Percentiles rank a stretch among this genome's conserved stretches.
Evolutionary conservation across 805 yeast species (phyloP).

Genomic region (Scheffersomyces coipomensis): DNA sequence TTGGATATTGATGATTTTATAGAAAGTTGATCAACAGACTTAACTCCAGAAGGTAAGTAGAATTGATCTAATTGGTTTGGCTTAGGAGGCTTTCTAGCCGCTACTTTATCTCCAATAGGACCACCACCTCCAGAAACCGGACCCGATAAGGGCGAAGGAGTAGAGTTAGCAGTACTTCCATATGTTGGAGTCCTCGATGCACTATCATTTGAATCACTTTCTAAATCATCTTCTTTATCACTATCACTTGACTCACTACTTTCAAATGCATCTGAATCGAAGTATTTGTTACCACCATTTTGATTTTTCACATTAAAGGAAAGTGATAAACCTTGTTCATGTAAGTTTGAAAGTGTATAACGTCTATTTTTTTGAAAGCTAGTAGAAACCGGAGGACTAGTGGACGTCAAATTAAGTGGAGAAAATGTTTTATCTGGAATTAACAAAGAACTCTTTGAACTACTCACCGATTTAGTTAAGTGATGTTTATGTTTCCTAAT

Average conservation of each 20-base stretch:
- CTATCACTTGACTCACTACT: conserved; percentile 13
- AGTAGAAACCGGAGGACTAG: conserved; percentile 14
- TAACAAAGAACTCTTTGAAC: conserved; percentile 1
- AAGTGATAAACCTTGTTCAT: conserved; percentile 64
- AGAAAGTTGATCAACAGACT: conserved; percentile 27
- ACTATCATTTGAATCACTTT: conserved; percentile 4
- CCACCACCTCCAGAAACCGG: not conserved
- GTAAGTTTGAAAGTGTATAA: conserved; percentile 61
- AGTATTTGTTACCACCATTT: conserved; percentile 25
- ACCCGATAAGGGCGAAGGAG: not conserved
- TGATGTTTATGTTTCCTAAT: conserved; percentile 1
- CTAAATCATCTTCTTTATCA: conserved; percentile 18
- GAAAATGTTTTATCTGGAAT: conserved; percentile 16
- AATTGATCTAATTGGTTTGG: not conserved
- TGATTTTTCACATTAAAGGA: conserved; percentile 73
- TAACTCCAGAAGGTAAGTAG: not conserved
- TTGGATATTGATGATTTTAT: conserved; percentile 33
- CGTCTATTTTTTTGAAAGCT: conserved; percentile 31
- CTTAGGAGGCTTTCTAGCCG: not conserved
- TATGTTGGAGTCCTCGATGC: not conserved
- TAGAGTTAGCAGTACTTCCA: not conserved
- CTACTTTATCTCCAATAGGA: not conserved
- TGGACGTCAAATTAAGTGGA: conserved; percentile 20
- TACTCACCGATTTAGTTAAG: conserved; percentile 1
- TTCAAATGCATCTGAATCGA: conserved; percentile 21